Percentiles rank a stretch among this genome's conserved stretches.
phyloP scores from a whole-genome alignment of 1,139 yeast species.

The Yamadazyma diddensiae region DNA sequence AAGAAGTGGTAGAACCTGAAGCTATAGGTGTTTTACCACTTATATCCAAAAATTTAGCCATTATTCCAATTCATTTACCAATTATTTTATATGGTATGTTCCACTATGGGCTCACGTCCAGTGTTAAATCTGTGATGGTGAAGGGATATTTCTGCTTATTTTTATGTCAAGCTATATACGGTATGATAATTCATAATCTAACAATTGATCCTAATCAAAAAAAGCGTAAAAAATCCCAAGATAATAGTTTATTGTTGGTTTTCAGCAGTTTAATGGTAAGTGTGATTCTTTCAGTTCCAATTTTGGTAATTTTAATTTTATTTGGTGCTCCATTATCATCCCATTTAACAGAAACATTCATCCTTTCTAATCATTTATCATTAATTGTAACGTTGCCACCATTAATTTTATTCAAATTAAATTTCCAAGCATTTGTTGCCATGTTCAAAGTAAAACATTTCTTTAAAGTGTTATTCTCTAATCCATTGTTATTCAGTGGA shows the following conservation, averaged over 20 bases:
- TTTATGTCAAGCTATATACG: constrained; percentile 28
- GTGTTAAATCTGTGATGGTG: constrained; percentile 25
- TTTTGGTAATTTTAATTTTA: constrained; percentile 54
- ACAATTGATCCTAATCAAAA: constrained; percentile 6
- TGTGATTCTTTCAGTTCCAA: constrained; percentile 46
- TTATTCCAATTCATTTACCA: constrained; percentile 47
- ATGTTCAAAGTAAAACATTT: constrained; percentile 24
- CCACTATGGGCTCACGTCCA: constrained; percentile 31
- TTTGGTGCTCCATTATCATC: constrained; percentile 83
- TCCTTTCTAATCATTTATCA: constrained; percentile 65
- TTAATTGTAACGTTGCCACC: constrained; percentile 63
- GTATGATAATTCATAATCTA: constrained; percentile 17
- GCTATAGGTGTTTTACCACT: constrained; percentile 6
- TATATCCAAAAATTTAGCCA: constrained; percentile 5
- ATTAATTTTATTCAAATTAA: constrained; percentile 56
- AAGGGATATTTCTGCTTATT: constrained; percentile 26
- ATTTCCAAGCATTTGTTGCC: constrained; percentile 31
- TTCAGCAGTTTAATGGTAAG: constrained; percentile 39
- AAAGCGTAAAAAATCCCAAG: constrained; percentile 15
- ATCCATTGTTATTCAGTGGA: constrained; percentile 39
- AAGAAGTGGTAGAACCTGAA: constrained; percentile 9
- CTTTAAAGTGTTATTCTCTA: constrained; percentile 23
- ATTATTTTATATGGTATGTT: constrained; percentile 38
- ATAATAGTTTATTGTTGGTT: constrained; percentile 33
- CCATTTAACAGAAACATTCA: constrained; percentile 54